These are phyloP conservation scores for Tympanopsis confertula DNA, from an alignment of 2,329 filamentous ascomycete genomes.

Conservation along the genomic window DNA sequence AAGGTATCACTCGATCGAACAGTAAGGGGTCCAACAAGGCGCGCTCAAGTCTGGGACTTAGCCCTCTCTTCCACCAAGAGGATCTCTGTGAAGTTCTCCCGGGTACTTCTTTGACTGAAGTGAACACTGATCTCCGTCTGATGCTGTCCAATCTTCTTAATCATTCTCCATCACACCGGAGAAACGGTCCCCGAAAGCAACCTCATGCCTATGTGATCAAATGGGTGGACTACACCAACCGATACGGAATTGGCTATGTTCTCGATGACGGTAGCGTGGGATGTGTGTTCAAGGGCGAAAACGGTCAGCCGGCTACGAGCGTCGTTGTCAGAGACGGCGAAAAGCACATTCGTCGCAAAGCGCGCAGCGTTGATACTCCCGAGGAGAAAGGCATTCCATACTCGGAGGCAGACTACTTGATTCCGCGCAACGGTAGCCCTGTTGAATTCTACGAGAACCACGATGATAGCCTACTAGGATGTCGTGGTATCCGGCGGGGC, in stretches of 20 bases:
- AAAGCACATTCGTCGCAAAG: slow-evolving; percentile 28
- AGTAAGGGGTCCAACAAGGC: background rate
- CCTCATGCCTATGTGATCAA: slow-evolving; percentile 33
- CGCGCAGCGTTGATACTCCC: slow-evolving; percentile 20
- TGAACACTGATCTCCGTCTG: slow-evolving; percentile 21
- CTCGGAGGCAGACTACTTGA: slow-evolving; percentile 26
- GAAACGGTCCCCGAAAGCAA: slow-evolving; percentile 11
- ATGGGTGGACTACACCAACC: slow-evolving; percentile 39
- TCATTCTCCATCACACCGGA: slow-evolving; percentile 16
- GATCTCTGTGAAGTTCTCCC: slow-evolving; percentile 22
- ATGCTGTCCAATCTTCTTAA: slow-evolving; percentile 22
- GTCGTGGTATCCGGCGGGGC: slow-evolving; percentile 22
- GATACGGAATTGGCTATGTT: slow-evolving; percentile 36
- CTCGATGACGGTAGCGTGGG: slow-evolving; percentile 35
- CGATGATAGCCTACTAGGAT: slow-evolving; percentile 15
- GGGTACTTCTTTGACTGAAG: slow-evolving; percentile 22
- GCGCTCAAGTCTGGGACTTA: slow-evolving; percentile 18
- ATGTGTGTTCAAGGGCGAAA: slow-evolving; percentile 32
- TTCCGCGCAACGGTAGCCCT: slow-evolving; percentile 24
- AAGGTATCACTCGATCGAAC: background rate
- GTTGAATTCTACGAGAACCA: slow-evolving; percentile 34
- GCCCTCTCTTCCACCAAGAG: slow-evolving; percentile 21
- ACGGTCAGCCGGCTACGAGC: slow-evolving; percentile 26
- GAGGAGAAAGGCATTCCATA: slow-evolving; percentile 15
- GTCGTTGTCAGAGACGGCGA: slow-evolving; percentile 31